Percentiles rank a stretch among this genome's conserved stretches.
These are phyloP conservation scores for Aspergillus carbonarius DNA, from an alignment of 2,329 filamentous ascomycete species.

Conservation along the genomic window DNA sequence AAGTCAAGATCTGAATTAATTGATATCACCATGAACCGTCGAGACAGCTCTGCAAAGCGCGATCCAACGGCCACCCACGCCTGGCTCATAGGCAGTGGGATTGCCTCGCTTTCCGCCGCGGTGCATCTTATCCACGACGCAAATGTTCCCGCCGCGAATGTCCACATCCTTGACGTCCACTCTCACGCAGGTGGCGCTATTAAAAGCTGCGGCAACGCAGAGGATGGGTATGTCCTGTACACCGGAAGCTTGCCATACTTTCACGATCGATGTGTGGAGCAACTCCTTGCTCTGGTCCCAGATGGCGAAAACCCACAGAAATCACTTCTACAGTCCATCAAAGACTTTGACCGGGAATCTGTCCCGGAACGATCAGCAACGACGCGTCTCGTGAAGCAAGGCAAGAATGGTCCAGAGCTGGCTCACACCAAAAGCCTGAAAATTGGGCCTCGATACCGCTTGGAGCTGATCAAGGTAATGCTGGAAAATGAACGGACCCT, in stretches of 20 bases:
- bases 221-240: conserved; percentile 36
- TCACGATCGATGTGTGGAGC: conserved; percentile 36
- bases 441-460: conserved; percentile 18
- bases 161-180: conserved; percentile 38
- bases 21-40: neutral
- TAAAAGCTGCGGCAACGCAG: conserved; percentile 26
- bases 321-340: conserved; percentile 11
- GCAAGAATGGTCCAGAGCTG: neutral
- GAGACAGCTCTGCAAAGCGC: neutral
- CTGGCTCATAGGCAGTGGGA: conserved; percentile 40
- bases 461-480: conserved; percentile 18
- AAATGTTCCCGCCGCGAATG: conserved; percentile 31
- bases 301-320: conserved; percentile 2
- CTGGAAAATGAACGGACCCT: conserved; percentile 22
- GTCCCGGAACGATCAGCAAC: conserved; percentile 3
- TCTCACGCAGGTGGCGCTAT: conserved; percentile 34
- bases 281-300: conserved; percentile 34
- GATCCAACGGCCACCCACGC: conserved; percentile 22
- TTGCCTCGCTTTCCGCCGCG: conserved; percentile 37
- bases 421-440: conserved; percentile 9
- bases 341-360: neutral
- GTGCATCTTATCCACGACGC: conserved; percentile 39
- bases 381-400: conserved; percentile 1
- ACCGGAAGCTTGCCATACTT: conserved; percentile 36
- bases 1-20: neutral